Conservation (phyloP, 129 eudicot genomes). For the Silybum marianum region DNA sequence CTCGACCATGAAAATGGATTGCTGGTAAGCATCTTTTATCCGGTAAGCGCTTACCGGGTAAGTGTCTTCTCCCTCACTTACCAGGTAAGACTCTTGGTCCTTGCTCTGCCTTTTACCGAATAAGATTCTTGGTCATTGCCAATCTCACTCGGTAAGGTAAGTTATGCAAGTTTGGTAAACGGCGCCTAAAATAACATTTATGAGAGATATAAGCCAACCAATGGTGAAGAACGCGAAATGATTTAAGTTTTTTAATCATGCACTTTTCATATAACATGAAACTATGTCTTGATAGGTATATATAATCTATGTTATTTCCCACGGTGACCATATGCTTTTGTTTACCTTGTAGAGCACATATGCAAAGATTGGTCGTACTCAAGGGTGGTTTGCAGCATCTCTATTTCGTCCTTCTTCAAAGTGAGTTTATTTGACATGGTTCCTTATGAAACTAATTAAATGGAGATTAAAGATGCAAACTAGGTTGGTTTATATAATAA, state of each 20-base stretch:
- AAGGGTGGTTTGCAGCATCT: conserved; percentile 93
- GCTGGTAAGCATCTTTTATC: too few species aligned
- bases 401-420: conserved; percentile 71
- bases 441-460: background rate
- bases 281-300: background rate
- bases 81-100: too few species aligned
- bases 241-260: background rate
- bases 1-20: too few species aligned
- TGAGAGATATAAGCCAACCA: background rate
- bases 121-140: too few species aligned
- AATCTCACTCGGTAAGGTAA: too few species aligned
- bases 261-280: conserved; percentile 3
- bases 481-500: background rate
- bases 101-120: too few species aligned
- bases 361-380: conserved; percentile 78
- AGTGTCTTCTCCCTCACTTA: too few species aligned
- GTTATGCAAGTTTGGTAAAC: background rate
- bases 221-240: background rate
- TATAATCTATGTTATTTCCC: background rate
- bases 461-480: background rate
- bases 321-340: conserved; percentile 11
- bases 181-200: background rate
- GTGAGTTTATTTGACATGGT: conserved; percentile 40
- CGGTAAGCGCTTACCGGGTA: too few species aligned
- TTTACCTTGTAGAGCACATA: conserved; percentile 61